Conservation (phyloP, 805 yeast species). For the Kodamaea restingae region DNA sequence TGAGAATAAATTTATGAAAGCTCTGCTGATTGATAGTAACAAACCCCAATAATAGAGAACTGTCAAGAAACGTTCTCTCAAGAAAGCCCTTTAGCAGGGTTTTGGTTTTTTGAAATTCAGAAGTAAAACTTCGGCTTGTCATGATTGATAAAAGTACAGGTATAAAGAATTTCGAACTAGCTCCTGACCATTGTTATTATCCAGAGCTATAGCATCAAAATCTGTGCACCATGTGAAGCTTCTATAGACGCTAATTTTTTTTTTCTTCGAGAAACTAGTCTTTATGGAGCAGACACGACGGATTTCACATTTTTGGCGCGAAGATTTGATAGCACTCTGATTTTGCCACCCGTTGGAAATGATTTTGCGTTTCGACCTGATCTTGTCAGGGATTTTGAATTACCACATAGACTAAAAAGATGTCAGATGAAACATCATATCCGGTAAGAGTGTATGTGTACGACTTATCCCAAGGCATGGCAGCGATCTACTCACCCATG, state of each 20-base stretch:
- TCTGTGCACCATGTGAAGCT: too few species aligned
- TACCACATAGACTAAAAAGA: background rate
- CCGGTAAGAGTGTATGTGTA: conserved; percentile 56
- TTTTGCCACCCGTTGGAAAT: conserved; percentile 7
- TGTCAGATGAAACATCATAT: conserved; percentile 20
- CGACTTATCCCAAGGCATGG: conserved; percentile 61
- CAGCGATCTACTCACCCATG: conserved; percentile 46
- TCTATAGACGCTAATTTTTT: background rate
- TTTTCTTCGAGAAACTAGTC: background rate
- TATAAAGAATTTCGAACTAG: too few species aligned
- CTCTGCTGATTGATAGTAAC: conserved; percentile 47
- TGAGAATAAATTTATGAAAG: conserved; percentile 37
- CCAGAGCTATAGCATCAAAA: too few species aligned
- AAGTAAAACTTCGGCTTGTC: conserved; percentile 2
- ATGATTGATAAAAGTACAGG: too few species aligned
- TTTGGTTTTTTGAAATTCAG: conserved; percentile 13
- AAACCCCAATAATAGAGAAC: conserved; percentile 46
- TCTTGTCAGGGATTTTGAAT: too few species aligned
- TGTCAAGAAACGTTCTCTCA: conserved; percentile 27
- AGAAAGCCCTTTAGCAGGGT: conserved; percentile 26
- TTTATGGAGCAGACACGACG: too few species aligned
- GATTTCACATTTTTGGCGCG: too few species aligned
- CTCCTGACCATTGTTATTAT: too few species aligned
- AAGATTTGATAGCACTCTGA: too few species aligned
- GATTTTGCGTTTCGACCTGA: too few species aligned